Conservation (phyloP, 2,329 filamentous ascomycete species). For the Fusarium aywerte region DNA sequence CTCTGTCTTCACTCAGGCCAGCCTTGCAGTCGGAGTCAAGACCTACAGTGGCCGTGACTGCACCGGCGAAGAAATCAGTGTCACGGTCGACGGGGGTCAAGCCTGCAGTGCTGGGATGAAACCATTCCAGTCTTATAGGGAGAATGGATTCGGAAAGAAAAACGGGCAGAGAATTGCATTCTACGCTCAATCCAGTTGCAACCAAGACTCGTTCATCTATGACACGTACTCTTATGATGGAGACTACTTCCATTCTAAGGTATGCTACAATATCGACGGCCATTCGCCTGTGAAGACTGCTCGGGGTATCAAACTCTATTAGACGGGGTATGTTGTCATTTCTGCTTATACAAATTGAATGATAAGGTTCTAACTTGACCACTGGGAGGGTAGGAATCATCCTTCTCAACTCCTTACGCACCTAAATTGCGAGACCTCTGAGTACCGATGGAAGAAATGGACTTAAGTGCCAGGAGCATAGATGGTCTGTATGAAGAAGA, state of each 20-base stretch:
- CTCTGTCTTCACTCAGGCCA: not conserved
- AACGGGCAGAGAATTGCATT: not conserved
- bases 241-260: conserved; percentile 1
- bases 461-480: not conserved
- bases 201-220: not conserved
- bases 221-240: not conserved
- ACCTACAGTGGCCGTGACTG: not conserved
- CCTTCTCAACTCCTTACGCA: not conserved
- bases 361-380: not conserved
- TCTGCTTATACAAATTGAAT: no score
- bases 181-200: not conserved
- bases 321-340: not conserved
- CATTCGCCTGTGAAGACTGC: not conserved
- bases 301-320: not conserved
- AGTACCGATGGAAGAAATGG: not conserved
- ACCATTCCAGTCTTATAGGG: not conserved
- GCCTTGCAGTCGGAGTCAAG: not conserved
- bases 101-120: not conserved
- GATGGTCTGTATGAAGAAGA: not conserved
- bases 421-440: not conserved
- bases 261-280: not conserved
- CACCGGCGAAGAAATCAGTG: not conserved
- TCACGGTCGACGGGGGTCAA: not conserved
- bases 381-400: not conserved
- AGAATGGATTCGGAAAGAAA: not conserved